Base-by-base conservation (phyloP, 352 stramenopile species). In the Albugo laibachii region DNA sequence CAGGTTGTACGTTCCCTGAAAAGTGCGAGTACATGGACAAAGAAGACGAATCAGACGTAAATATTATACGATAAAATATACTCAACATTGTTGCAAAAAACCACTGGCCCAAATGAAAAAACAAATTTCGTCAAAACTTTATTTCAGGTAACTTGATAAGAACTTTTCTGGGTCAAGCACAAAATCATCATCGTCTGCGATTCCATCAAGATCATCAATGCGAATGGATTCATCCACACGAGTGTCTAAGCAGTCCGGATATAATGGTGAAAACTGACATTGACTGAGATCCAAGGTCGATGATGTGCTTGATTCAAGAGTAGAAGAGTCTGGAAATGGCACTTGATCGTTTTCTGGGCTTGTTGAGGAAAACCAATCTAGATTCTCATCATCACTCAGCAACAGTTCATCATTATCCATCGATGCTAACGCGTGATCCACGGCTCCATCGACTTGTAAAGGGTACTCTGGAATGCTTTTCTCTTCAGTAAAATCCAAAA, bases 1-100 rank as follows among this genome's bases (percentile, higher is more conserved):
- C 88, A 53, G 95, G 95, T 62, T 98, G 93, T 63, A 97, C 87
- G 53, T 88, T 98, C 61, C 81, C 85, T 48, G 65, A 78, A 45
- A 69, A 69, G 50, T 98, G 93, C 65, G 71, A 92, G 53, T 98
- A 92, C 71, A 72, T 80, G 19, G 64, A 83, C 35, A 93, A 92
- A 58, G 24, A 31, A 31, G 24, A 31, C 24, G 24, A 31, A 31
- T 31, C 8, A 10, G 24, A 24, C 51, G 41, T 45, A 36, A 55
- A 55, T 55, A 55, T 52, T 21, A 52, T 55, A 55, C 45, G 45
- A 40, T 42, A 45, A 21, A 31, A 21, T 27, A 24, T n/a, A 19
- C 24, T 31, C 24, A 31, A 31, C 24, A 31, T 31, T 31, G 24
- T 31, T 31, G 46, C 50, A 38, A 36, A 47, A 31, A 47, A 47